phyloP scores from a whole-genome alignment of 176 grass and related monocot genomes.

The Avena sativa region DNA sequence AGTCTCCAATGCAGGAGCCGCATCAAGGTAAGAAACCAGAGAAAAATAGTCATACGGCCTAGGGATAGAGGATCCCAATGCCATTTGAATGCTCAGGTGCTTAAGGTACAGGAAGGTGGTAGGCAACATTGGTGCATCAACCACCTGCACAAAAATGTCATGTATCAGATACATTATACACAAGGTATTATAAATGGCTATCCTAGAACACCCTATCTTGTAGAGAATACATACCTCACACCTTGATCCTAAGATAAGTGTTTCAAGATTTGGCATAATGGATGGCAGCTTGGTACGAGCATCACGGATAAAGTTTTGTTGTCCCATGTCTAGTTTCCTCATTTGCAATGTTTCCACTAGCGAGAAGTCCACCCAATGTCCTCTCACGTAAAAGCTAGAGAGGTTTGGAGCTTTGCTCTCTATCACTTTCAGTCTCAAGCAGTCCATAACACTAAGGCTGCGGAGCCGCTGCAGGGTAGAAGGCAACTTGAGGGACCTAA shows the following conservation, averaged over 20 bases:
- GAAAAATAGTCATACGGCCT: conserved; percentile 12
- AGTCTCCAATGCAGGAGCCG: conserved; percentile 18
- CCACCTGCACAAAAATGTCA: background rate
- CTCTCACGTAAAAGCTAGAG: background rate
- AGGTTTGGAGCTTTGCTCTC: conserved; percentile 33
- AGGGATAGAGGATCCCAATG: background rate
- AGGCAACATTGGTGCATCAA: conserved; percentile 4
- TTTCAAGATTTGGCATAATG: conserved; percentile 29
- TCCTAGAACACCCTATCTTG: background rate
- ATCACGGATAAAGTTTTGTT: background rate
- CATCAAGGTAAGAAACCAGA: background rate
- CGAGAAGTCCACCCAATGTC: background rate
- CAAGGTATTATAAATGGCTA: background rate
- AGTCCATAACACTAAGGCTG: background rate
- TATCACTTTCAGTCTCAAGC: conserved; percentile 12
- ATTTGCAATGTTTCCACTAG: conserved; percentile 18
- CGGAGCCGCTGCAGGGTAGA: background rate
- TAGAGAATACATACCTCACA: conserved; percentile 15
- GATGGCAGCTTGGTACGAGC: background rate
- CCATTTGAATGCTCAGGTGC: background rate
- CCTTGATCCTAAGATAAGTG: background rate
- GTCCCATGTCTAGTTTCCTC: background rate
- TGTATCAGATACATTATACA: background rate
- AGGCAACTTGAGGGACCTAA: background rate
- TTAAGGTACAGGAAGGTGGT: conserved; percentile 34